Conservation (phyloP, 2,329 filamentous ascomycete species). For the Aspergillus sojae region DNA sequence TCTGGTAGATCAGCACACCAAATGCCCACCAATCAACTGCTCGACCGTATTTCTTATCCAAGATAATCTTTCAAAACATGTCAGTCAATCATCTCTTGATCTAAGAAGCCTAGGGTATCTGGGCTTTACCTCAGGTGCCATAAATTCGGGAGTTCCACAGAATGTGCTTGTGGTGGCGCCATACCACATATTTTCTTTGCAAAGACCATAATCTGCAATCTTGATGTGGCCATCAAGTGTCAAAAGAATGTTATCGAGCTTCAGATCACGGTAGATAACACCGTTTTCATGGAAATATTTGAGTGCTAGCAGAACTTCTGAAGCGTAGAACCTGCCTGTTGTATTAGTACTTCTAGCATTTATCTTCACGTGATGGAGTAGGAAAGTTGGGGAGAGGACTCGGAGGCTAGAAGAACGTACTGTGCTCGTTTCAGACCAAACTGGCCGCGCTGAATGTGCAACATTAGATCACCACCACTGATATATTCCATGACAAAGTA, state of each 20-base stretch:
- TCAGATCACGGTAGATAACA: conserved; percentile 88
- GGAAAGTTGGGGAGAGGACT: not conserved
- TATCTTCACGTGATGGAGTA: not conserved
- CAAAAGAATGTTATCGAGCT: conserved; percentile 86
- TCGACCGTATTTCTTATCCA: conserved; percentile 97
- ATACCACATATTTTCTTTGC: conserved; percentile 99
- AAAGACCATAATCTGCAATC: conserved; percentile 97
- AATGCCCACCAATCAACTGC: conserved; percentile 99
- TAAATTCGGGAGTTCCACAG: conserved; percentile 99
- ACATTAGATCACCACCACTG: conserved; percentile 96
- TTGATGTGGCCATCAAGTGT: conserved; percentile 97
- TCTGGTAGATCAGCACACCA: conserved; percentile 97
- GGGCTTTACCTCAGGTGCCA: conserved; percentile 84
- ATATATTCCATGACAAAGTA: conserved; percentile 99
- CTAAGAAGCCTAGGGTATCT: not conserved
- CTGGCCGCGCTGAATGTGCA: conserved; percentile 95
- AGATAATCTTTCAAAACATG: conserved; percentile 67
- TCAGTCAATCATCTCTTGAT: conserved; percentile 22
- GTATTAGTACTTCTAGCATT: not conserved
- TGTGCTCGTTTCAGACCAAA: conserved; percentile 96
- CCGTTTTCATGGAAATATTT: conserved; percentile 99
- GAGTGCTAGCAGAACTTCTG: conserved; percentile 92
- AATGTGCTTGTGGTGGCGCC: conserved; percentile 96
- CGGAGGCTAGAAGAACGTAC: conserved; percentile 56
- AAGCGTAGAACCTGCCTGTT: conserved; percentile 81